Conservation (phyloP, 2,329 filamentous ascomycete genomes). For the Fusarium udum region DNA sequence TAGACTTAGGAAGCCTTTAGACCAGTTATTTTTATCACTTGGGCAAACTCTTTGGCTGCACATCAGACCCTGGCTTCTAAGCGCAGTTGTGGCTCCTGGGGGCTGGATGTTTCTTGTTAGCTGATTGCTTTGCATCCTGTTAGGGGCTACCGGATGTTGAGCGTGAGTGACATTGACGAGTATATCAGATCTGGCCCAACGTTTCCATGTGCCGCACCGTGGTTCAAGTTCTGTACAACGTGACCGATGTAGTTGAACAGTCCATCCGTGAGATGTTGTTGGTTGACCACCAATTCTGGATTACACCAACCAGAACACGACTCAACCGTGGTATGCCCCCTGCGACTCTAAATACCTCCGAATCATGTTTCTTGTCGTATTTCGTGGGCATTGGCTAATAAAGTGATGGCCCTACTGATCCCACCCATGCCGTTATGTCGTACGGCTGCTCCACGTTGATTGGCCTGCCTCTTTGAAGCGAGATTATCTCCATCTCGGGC, state of each 20-base stretch:
- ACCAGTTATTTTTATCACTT: neutral
- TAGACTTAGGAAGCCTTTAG: neutral
- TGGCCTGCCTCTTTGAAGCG: constrained; percentile 37
- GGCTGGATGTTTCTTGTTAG: constrained; percentile 10
- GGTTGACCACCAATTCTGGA: neutral
- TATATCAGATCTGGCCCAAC: constrained; percentile 4
- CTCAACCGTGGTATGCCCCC: neutral
- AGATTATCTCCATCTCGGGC: constrained; percentile 45
- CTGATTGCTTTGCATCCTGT: constrained; percentile 26
- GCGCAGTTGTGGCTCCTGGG: constrained; percentile 31
- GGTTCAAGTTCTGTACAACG: neutral
- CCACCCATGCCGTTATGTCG: constrained; percentile 38
- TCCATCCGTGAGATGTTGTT: constrained; percentile 13
- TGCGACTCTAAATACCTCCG: constrained; percentile 19
- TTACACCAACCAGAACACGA: constrained; percentile 13
- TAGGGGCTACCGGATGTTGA: neutral
- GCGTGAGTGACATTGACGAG: neutral
- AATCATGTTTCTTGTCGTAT: constrained; percentile 40
- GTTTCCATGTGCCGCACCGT: neutral
- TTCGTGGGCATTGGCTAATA: constrained; percentile 26
- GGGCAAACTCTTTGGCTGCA: neutral
- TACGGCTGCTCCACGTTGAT: constrained; percentile 35
- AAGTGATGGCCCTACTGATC: constrained; percentile 14
- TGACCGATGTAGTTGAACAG: constrained; percentile 9
- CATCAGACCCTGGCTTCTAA: constrained; percentile 2